phyloP scores from a whole-genome alignment of 495 filamentous ascomycete genomes.

The Hyaloscypha bicolor region DNA sequence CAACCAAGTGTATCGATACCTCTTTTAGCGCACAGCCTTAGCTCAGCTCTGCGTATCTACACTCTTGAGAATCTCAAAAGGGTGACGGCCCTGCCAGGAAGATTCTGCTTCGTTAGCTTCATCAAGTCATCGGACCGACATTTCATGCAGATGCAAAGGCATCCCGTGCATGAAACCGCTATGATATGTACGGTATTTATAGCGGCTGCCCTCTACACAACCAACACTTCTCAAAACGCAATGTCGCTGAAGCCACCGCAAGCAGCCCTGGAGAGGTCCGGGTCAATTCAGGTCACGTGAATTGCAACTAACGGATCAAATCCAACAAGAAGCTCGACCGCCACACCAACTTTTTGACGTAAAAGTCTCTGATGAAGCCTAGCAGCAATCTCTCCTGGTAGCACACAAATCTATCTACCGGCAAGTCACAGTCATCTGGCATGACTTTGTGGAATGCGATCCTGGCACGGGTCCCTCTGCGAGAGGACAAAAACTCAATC shows the following conservation, averaged over 20 bases:
- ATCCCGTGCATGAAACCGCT: slow-evolving; percentile 15
- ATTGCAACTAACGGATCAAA: not conserved
- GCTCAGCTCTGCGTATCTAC: not conserved
- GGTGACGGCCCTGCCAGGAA: not conserved
- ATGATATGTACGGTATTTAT: slow-evolving; percentile 7
- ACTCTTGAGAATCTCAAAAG: not conserved
- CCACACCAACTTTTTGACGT: not conserved
- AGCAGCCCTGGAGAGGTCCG: not conserved
- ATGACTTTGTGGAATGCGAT: not conserved
- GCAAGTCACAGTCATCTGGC: not conserved
- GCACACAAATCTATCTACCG: not conserved
- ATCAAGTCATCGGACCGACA: slow-evolving; percentile 14
- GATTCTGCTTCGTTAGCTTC: not conserved
- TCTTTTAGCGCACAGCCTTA: not conserved
- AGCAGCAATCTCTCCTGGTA: not conserved
- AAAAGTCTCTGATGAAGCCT: not conserved
- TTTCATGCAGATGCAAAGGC: slow-evolving; percentile 8
- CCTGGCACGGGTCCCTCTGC: not conserved
- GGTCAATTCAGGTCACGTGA: slow-evolving; percentile 1
- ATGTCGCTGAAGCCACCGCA: not conserved
- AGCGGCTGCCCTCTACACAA: slow-evolving; percentile 4
- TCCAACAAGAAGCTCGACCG: not conserved
- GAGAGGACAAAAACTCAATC: not conserved
- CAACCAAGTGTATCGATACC: not conserved
- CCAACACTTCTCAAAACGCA: slow-evolving; percentile 1